Base-by-base conservation (phyloP, 140 eudicot species). In the Ambrosia hybrid region DNA sequence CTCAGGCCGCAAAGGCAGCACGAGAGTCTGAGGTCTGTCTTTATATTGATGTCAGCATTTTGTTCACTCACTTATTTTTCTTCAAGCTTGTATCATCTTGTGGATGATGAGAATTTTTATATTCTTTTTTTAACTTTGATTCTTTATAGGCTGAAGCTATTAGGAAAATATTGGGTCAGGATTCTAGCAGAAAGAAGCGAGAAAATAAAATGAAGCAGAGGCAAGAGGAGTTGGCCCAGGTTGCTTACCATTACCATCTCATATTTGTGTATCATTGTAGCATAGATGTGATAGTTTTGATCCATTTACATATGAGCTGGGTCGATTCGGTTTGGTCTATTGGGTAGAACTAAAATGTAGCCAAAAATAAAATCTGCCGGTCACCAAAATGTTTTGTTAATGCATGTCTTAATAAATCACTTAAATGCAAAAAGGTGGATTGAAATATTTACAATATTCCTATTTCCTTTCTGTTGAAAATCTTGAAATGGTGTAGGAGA, bases 121-220 rank as follows among this genome's bases (percentile, higher is more conserved):
- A 51, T 4, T 41, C 45, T 5, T 6, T 41, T 34, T 48, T 21
- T 1, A 17, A 14, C 36, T 30, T 30, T 51, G 3, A 41, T 26
- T 41, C 67, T 39, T 59, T 58, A 12, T 51, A 91, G 97, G 96
- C 91, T 7, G 97, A 41, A 41, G 46, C 46, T 41, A 41, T 41
- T 6, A 41, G 46, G 46, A 41, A 41, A 41, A 41, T 41, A 91
- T 79, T 84, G 65, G 96, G 96, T 9, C 97, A 91, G 80, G 97
- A 91, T 82, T 91, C 97, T 49, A 86, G 89, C 74, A 80, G 97
- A 77, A 88, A 88, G 82, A 86, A 82, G 73, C 82, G 86, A 61
- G 96, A 88, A 66, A 89, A 84, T 12, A 86, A 86, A 38, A 26
- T 80, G 55, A 91, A 86, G 83, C 86, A 84, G 76, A 84, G 74